Evolutionary conservation across 148 eudicot species (phyloP).

Genomic region (Tetragonia tetragonoides): DNA sequence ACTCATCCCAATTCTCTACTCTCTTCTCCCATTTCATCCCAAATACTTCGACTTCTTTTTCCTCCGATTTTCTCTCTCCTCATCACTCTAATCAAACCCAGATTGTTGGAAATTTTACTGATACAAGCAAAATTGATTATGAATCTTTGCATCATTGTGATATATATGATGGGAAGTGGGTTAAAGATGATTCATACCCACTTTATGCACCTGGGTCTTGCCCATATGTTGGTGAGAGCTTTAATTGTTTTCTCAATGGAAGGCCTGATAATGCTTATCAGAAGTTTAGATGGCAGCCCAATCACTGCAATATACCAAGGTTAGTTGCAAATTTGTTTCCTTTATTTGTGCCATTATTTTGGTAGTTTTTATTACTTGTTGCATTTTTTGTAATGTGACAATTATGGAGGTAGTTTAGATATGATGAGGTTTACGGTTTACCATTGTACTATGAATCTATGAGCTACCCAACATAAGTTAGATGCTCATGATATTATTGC

Average conservation of each 20-base stretch:
- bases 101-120: neutral
- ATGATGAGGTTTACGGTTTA: too few relatives aligned
- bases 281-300: conserved; percentile 72
- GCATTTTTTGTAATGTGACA: too few relatives aligned
- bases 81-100: neutral
- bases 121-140: neutral
- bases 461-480: too few relatives aligned
- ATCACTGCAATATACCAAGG: conserved; percentile 67
- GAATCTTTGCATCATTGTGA: conserved; percentile 43
- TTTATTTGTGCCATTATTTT: neutral
- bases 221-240: conserved; percentile 58
- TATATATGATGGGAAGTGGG: conserved; percentile 70
- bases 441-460: too few relatives aligned
- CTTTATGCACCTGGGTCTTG: conserved; percentile 61
- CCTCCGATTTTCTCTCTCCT: neutral
- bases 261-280: conserved; percentile 57
- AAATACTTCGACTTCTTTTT: conserved; percentile 9
- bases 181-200: conserved; percentile 58
- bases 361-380: neutral
- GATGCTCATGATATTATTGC: too few relatives aligned
- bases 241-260: conserved; percentile 53
- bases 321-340: conserved; percentile 2
- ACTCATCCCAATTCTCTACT: conserved; percentile 15
- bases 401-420: too few relatives aligned
- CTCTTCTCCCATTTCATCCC: conserved; percentile 37